phyloP scores from a whole-genome alignment of 768 basidiomycete species.

The Boletus insuetus region DNA sequence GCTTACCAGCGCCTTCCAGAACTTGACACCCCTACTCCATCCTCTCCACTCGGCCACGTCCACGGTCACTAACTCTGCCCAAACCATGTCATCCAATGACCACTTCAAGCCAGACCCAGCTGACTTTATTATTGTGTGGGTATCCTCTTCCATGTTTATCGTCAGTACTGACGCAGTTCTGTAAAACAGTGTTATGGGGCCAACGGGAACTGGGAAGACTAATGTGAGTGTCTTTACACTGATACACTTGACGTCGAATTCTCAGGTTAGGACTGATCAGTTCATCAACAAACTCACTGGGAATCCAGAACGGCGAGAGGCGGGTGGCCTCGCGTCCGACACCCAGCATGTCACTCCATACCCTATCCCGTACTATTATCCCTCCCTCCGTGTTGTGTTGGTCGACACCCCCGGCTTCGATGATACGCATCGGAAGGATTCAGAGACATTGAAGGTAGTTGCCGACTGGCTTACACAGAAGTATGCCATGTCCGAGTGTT shows the following conservation, averaged over 20 bases:
- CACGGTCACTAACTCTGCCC: too few species aligned
- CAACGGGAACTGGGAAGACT: too few species aligned
- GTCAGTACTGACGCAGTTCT: not conserved
- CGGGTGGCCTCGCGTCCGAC: slow-evolving; percentile 8
- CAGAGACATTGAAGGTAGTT: slow-evolving; percentile 5
- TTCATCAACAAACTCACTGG: slow-evolving; percentile 13
- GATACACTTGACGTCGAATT: not conserved
- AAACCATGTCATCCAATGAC: too few species aligned
- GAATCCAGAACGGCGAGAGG: not conserved
- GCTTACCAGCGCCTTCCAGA: too few species aligned
- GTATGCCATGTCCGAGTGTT: not conserved
- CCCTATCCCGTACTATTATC: not conserved
- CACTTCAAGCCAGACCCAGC: slow-evolving; percentile 7
- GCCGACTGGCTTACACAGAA: slow-evolving; percentile 18
- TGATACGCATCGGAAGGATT: slow-evolving; percentile 16
- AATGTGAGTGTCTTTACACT: not conserved
- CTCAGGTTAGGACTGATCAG: not conserved
- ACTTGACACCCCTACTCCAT: too few species aligned
- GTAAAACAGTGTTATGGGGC: too few species aligned
- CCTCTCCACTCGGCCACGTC: too few species aligned
- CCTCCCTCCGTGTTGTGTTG: slow-evolving; percentile 5
- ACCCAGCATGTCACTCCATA: slow-evolving; percentile 10
- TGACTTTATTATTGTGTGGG: slow-evolving; percentile 17
- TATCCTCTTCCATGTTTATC: not conserved
- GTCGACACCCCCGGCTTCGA: slow-evolving; percentile 24